phyloP scores from a whole-genome alignment of 441 rosid genomes.

The Croton laevigatus region DNA sequence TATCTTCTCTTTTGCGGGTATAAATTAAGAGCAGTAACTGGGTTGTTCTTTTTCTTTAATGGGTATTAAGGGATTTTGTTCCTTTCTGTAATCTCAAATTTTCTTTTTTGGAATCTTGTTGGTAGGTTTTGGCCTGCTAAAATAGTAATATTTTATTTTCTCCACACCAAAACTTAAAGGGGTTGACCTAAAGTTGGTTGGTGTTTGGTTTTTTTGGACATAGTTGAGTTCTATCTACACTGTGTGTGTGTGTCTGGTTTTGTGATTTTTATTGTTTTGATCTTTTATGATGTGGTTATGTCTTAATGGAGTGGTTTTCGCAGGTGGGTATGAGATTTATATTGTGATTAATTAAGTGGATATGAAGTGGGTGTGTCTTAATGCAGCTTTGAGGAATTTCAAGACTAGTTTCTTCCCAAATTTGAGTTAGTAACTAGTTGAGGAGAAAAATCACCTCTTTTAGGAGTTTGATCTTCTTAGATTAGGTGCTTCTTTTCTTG shows the following conservation, averaged over 20 bases:
- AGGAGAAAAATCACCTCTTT: background rate
- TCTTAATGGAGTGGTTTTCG: slow-evolving; percentile 25
- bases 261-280: slow-evolving; percentile 21
- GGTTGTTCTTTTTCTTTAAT: slow-evolving; percentile 31
- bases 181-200: slow-evolving; percentile 39
- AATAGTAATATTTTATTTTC: slow-evolving; percentile 8
- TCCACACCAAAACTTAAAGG: slow-evolving; percentile 18
- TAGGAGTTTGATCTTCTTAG: slow-evolving; percentile 5
- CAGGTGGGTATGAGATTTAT: slow-evolving; percentile 5
- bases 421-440: background rate
- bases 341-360: slow-evolving; percentile 17
- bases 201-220: slow-evolving; percentile 14
- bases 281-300: slow-evolving; percentile 26
- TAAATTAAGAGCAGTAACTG: background rate
- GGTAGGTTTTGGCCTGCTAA: slow-evolving; percentile 35
- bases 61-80: slow-evolving; percentile 31
- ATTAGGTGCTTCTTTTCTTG: slow-evolving; percentile 21
- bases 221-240: background rate
- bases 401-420: slow-evolving; percentile 1
- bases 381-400: slow-evolving; percentile 14
- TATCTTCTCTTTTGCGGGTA: slow-evolving; percentile 24
- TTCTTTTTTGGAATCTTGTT: slow-evolving; percentile 38
- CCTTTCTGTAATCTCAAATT: slow-evolving; percentile 22
- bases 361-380: slow-evolving; percentile 34
- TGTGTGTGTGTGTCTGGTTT: slow-evolving; percentile 3